Base-by-base conservation (phyloP, 179 eudicot species). In the Pouteria campechiana region DNA sequence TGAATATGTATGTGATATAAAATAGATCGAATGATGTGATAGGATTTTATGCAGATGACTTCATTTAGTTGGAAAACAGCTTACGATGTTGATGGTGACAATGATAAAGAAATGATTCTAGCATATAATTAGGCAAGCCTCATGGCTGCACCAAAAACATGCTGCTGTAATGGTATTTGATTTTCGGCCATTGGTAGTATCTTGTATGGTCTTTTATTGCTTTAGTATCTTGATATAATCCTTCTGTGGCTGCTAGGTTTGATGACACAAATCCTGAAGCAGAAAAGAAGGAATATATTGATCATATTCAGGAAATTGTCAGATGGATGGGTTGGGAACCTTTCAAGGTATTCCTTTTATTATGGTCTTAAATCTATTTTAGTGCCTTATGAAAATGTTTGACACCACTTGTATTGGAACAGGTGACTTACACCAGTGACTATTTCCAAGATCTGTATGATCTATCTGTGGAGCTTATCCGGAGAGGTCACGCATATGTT, bases 251-350 rank as follows among this genome's bases (percentile, higher is more conserved):
- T 54, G 32, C 5, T 54, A 89, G 97, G 79, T 89, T 53, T 63
- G 97, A 89, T 64, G 97, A 89, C 61, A 89, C 97, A 46, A 89
- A 89, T 40, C 97, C 95, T 12, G 97, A 89, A 61, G 97, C 95
- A 45, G 97, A 85, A 59, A 85, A 80, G 68, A 55, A 78, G 55
- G 95, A 89, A 62, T 89, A 89, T 40, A 85, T 89, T 32, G 93
- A 85, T 66, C 97, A 89, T 57, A 89, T 89, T 48, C 67, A 89
- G 67, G 95, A 89, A 55, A 85, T 84, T 59, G 93, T 89, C 21
- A 44, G 60, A 37, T 89, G 97, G 97, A 81, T 89, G 93, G 97
- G 97, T 15, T 89, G 97, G 97, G 63, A 75, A 48, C 97, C 97
- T 42, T 68, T 63, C 67, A 78, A 89, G 89, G 97, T 89, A 71